Base-by-base conservation (phyloP, 345 rosid genomes). In the Brassica rapa region DNA sequence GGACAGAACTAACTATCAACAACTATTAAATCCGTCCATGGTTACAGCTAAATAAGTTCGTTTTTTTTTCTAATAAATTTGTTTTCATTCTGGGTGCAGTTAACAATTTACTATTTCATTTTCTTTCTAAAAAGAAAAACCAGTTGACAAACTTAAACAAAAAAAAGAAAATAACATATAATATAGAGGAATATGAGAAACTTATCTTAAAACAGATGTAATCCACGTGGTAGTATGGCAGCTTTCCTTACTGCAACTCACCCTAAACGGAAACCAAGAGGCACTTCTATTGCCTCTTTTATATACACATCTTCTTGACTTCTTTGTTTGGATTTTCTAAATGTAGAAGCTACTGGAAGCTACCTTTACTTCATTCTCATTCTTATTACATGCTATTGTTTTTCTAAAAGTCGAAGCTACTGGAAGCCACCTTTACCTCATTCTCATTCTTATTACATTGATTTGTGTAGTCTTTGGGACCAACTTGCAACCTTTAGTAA, bases 221-320 rank as follows among this genome's bases (percentile, higher is more conserved):
- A 25, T 25, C 29, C 19, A 77, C 76, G 81, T 77, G 72, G 81
- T 27, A 35, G 72, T 64, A 64, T 71, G 25, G 8, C 66, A 65
- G 76, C 16, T 16, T 55, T 77, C 60, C 30, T 55, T 56, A 66
- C 71, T 64, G 81, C 71, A 77, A 70, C n/a, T n/a, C 35, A 56
- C 81, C 76, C 72, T 55, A 25, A 8, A 19, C 30, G 30, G 76
- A 12, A 63, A 63, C 66, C 63, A 76, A 76, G 56, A 37, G 80
- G 39, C 81, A 77, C 21, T 19, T 19, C 21, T 19, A 19, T 19
- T 68, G 25, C 51, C 46, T 35, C 53, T 32, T 51, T 62, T 77
- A 19, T 69, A 60, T 77, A 70, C 69, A 61, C 55, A 32, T 76
- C 39, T 69, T 64, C 0, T 51, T 33, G 57, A 8, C n/a, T 71